phyloP scores from a whole-genome alignment of 495 filamentous ascomycete genomes.

The Thermothielavioides terrestris region DNA sequence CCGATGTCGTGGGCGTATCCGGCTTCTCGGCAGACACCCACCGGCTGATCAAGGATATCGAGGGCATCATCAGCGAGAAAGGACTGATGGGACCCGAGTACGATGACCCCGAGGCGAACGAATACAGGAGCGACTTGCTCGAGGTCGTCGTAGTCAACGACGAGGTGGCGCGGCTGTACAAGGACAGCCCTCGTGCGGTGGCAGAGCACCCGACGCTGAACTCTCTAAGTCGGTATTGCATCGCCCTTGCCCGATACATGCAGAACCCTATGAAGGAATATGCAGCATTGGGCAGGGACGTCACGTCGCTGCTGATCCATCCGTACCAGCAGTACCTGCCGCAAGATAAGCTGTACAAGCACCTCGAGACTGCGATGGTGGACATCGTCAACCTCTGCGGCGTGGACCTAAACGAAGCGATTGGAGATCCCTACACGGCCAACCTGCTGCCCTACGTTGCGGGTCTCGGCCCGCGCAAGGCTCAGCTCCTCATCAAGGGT shows the following conservation, averaged over 20 bases:
- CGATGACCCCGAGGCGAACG: slow-evolving; percentile 50
- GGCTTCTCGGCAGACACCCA: slow-evolving; percentile 88
- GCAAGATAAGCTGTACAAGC: slow-evolving; percentile 72
- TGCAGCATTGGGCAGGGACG: slow-evolving; percentile 78
- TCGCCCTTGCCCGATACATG: slow-evolving; percentile 79
- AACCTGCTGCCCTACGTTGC: slow-evolving; percentile 87
- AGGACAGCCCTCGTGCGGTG: slow-evolving; percentile 74
- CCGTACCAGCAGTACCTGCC: slow-evolving; percentile 80
- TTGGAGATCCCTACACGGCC: slow-evolving; percentile 66
- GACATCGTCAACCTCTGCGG: slow-evolving; percentile 97
- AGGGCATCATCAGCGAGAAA: slow-evolving; percentile 63
- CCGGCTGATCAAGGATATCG: slow-evolving; percentile 68
- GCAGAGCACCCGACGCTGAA: slow-evolving; percentile 70
- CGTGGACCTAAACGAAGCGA: slow-evolving; percentile 88
- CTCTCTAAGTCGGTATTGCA: slow-evolving; percentile 75
- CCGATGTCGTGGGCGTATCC: slow-evolving; percentile 82
- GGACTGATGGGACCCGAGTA: slow-evolving; percentile 66
- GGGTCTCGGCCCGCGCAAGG: slow-evolving; percentile 89
- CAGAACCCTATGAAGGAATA: slow-evolving; percentile 95
- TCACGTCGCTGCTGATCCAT: slow-evolving; percentile 79
- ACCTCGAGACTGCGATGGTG: slow-evolving; percentile 87
- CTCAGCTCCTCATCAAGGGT: slow-evolving; percentile 75
- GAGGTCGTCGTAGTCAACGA: slow-evolving; percentile 92
- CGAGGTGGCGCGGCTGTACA: slow-evolving; percentile 88
- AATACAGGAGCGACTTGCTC: slow-evolving; percentile 62